A percentile compares a stretch with the other conserved stretches of the same genome.
These are phyloP conservation scores for Neoscytalidium dimidiatum DNA, from an alignment of 2,329 filamentous ascomycete genomes.

Conservation along the genomic window DNA sequence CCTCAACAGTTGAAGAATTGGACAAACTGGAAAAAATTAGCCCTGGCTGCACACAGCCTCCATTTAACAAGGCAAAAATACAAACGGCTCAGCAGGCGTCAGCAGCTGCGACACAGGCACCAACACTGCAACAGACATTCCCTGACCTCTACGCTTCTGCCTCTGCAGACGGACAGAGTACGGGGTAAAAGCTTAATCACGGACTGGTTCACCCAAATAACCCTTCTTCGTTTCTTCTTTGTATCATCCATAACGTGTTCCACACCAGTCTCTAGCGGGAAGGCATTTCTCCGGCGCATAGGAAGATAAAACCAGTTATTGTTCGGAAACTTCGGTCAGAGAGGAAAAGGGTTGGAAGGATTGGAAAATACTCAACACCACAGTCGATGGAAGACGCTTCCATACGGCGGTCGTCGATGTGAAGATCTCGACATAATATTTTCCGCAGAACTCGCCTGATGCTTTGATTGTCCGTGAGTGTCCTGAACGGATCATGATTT, in stretches of 20 bases:
- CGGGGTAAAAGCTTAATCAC: background rate
- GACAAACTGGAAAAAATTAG: conserved; percentile 8
- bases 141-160: background rate
- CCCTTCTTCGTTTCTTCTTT: background rate
- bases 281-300: background rate
- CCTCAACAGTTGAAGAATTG: conserved; percentile 12
- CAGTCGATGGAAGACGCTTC: background rate
- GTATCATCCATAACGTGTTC: background rate
- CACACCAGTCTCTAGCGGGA: background rate
- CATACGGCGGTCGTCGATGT: background rate
- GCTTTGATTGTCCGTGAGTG: too few species aligned
- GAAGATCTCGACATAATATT: too few species aligned
- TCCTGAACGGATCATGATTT: too few species aligned
- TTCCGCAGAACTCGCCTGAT: too few species aligned
- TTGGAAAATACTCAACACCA: background rate
- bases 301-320: background rate
- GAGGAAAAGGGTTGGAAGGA: background rate
- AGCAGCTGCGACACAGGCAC: background rate
- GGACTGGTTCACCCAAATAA: background rate
- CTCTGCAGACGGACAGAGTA: background rate
- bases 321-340: background rate
- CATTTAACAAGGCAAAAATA: conserved; percentile 6
- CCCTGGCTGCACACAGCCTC: conserved; percentile 12
- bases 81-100: background rate
- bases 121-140: background rate